Evolutionary conservation across 1,284 basidiomycete species (phyloP).

Genomic region (Coriolopsis trogii): DNA sequence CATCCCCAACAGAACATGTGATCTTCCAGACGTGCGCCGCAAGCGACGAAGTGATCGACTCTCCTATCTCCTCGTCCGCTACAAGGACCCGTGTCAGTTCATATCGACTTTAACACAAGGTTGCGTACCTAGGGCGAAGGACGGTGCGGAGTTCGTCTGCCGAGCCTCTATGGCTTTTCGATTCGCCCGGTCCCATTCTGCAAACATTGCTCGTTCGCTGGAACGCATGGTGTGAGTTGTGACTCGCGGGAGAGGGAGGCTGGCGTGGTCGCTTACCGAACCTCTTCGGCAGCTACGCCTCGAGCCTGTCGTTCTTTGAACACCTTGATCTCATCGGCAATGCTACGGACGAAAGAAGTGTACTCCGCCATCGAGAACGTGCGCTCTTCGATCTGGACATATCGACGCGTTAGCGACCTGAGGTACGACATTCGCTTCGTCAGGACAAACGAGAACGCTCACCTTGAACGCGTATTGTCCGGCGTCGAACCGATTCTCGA

Average conservation of each 20-base stretch:
- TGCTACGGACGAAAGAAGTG: conserved; percentile 44
- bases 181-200: conserved; percentile 20
- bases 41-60: conserved; percentile 44
- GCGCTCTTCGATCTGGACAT: conserved; percentile 46
- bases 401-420: not conserved
- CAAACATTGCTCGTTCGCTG: conserved; percentile 23
- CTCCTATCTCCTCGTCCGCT: too few species aligned
- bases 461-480: conserved; percentile 64
- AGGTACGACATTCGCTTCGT: too few species aligned
- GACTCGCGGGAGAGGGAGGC: not conserved
- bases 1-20: conserved; percentile 45
- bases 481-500: conserved; percentile 61
- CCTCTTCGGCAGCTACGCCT: conserved; percentile 42
- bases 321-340: conserved; percentile 43
- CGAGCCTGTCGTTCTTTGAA: conserved; percentile 46
- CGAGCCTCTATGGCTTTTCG: conserved; percentile 10
- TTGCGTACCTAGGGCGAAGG: not conserved
- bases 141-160: not conserved
- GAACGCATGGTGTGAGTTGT: not conserved
- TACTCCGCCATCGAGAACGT: conserved; percentile 60
- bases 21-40: conserved; percentile 65
- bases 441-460: conserved; percentile 7
- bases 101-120: too few species aligned
- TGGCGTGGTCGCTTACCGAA: conserved; percentile 35
- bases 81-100: too few species aligned